A percentile compares a stretch with the other conserved stretches of the same genome.
These are phyloP conservation scores for Eimeria falciformis DNA, from an alignment of 169 alveolate species.

Conservation along the genomic window DNA sequence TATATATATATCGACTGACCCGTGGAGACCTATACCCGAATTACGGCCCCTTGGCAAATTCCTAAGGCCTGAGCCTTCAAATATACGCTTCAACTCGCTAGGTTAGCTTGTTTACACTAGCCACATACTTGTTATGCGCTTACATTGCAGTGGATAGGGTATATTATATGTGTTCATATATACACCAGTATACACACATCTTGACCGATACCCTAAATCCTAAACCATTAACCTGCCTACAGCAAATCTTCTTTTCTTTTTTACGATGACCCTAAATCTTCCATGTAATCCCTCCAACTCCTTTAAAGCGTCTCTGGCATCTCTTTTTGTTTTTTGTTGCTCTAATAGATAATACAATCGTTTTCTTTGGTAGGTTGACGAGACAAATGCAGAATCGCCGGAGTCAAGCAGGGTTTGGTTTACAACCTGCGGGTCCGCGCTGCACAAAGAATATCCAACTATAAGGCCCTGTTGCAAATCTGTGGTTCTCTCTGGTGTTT, in stretches of 20 bases:
- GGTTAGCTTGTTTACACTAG: no score
- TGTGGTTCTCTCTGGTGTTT: neutral
- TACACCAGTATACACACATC: no score
- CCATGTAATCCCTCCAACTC: conserved; percentile 40
- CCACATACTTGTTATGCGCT: no score
- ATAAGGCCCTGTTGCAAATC: neutral
- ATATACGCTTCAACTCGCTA: no score
- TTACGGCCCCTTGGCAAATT: no score
- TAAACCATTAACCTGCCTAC: neutral
- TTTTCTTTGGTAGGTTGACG: conserved; percentile 57
- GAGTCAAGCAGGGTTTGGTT: conserved; percentile 63
- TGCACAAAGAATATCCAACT: conserved; percentile 6
- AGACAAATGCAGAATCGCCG: conserved; percentile 54
- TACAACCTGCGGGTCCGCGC: conserved; percentile 12
- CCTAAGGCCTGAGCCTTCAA: neutral
- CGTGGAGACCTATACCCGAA: no score
- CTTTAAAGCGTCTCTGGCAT: conserved; percentile 60
- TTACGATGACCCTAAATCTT: conserved; percentile 33
- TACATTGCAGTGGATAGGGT: no score
- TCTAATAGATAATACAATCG: conserved; percentile 48
- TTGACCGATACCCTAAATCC: neutral
- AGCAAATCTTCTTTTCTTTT: conserved; percentile 14
- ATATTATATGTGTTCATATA: no score
- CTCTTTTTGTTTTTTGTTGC: conserved; percentile 54
- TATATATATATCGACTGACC: no score